Base-by-base conservation (phyloP, 768 basidiomycete species). In the Psilocybe cubensis region DNA sequence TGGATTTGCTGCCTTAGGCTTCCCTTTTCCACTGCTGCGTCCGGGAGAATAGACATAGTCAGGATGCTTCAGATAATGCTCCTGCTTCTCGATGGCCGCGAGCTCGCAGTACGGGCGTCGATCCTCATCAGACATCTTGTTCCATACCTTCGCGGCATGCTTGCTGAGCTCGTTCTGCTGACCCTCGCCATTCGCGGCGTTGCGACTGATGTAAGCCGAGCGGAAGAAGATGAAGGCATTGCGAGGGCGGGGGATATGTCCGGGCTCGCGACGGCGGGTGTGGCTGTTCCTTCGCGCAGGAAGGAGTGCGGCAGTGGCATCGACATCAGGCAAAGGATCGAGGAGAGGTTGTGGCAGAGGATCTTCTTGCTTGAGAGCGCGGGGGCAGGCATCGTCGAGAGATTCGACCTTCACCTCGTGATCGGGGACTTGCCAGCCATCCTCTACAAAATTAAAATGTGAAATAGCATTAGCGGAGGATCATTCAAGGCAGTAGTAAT, bases 221-320 rank as follows among this genome's bases (percentile, higher is more conserved):
- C 76, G 74, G 62, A 72, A 76, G 54, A 73, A 40, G 51, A 77
- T 74, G 58, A 77, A 77, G 14, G 74, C 70, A 54, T 77, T 77
- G n/a, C 71, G 69, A 2, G 75, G 76, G 4, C 76, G 74, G 14
- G 71, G 71, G 33, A 76, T 61, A 35, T 70, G 64, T 11, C 60
- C 54, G 29, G 63, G 52, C 9, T 60, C 63, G 12, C 55, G 54
- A 20, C 46, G 24, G 47, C 57, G 45, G 44, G 20, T 31, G 61
- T 66, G 59, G 49, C 29, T 52, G 48, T 61, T 52, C 60, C 57
- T 51, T 54, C 38, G 29, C 8, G 35, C 21, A 38, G 44, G 21
- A n/a, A n/a, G n/a, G 23, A 28, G 9, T 9, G 60, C 58, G 23
- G 57, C 41, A 4, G 47, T 17, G 25, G 66, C 61, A 4, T 56